These are phyloP conservation scores for Pythium angustatum DNA, from an alignment of 352 stramenopile species.

Conservation along the genomic window DNA sequence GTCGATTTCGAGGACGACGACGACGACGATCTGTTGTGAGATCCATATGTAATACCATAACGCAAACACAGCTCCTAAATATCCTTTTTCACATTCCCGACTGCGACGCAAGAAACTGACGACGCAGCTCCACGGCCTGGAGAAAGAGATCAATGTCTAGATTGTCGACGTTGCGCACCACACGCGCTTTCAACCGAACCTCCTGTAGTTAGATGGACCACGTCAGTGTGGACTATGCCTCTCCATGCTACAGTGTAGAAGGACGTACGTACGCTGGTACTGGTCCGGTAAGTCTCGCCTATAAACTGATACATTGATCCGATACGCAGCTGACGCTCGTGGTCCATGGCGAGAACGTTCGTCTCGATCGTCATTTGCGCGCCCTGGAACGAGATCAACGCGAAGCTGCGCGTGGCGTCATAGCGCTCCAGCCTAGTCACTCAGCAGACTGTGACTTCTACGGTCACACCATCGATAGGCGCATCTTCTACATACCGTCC, in stretches of 20 bases:
- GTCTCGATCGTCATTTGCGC: constrained; percentile 70
- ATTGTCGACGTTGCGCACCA: constrained; percentile 76
- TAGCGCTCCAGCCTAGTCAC: constrained; percentile 53
- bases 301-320: constrained; percentile 86
- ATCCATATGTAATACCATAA: no score
- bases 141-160: constrained; percentile 83
- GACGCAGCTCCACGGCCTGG: constrained; percentile 64
- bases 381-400: constrained; percentile 66
- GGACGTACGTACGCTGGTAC: constrained; percentile 28
- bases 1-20: constrained; percentile 49
- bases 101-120: constrained; percentile 65
- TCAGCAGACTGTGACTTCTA: neutral
- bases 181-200: constrained; percentile 64
- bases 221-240: neutral
- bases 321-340: constrained; percentile 51
- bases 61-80: no score
- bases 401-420: constrained; percentile 50
- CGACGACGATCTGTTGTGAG: constrained; percentile 73
- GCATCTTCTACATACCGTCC: constrained; percentile 35
- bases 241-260: neutral
- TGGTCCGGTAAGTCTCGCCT: constrained; percentile 60
- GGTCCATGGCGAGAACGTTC: constrained; percentile 44
- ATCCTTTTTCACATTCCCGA: constrained; percentile 15
- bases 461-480: neutral
- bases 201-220: constrained; percentile 24